A percentile compares a stretch with the other conserved stretches of the same genome.
Conservation (phyloP, 2,329 filamentous ascomycete species). For the Myriangium duriaei region DNA sequence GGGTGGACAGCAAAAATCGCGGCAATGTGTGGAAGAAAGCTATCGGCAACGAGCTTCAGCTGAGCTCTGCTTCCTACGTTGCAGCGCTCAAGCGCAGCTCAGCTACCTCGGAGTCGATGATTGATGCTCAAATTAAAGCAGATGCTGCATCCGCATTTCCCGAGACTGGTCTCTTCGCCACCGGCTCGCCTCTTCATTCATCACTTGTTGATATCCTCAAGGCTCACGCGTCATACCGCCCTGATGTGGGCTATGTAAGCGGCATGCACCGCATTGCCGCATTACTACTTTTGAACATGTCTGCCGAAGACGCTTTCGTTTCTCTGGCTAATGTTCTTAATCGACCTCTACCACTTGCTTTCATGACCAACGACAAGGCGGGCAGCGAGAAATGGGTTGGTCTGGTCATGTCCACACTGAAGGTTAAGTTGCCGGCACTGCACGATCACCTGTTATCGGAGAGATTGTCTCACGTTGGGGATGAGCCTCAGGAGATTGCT, state of each 20-base stretch:
- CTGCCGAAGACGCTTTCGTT: constrained; percentile 53
- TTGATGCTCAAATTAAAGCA: constrained; percentile 45
- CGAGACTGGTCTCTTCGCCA: constrained; percentile 61
- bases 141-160: constrained; percentile 58
- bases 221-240: constrained; percentile 71
- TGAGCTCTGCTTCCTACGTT: constrained; percentile 54
- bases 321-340: constrained; percentile 67
- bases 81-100: constrained; percentile 57
- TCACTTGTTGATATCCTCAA: constrained; percentile 59
- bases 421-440: constrained; percentile 51
- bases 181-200: constrained; percentile 53
- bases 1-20: constrained; percentile 57
- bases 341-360: constrained; percentile 59
- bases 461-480: background rate
- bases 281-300: constrained; percentile 59
- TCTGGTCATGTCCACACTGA: constrained; percentile 53
- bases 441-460: constrained; percentile 43
- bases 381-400: constrained; percentile 58
- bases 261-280: constrained; percentile 66
- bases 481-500: background rate
- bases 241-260: constrained; percentile 64
- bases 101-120: constrained; percentile 44
- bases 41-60: constrained; percentile 59
- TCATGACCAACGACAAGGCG: constrained; percentile 57
- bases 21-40: constrained; percentile 58